A percentile compares a stretch with the other conserved stretches of the same genome.
Evolutionary conservation across 2,329 filamentous ascomycete species (phyloP).

Genomic region (Colletotrichum echinochloae): DNA sequence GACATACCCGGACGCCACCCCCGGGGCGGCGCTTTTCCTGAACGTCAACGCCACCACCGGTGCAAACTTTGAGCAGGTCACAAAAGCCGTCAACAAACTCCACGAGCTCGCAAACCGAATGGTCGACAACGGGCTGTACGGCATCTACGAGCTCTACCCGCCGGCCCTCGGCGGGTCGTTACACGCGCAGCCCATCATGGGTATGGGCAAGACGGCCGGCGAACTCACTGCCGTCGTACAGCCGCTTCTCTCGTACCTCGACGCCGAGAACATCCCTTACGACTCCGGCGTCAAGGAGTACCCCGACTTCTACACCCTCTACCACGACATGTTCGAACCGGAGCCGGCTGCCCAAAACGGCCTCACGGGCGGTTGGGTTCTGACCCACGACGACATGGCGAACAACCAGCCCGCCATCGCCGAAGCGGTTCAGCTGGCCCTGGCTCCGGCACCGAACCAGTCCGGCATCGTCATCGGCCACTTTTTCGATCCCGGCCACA

Average conservation of each 20-base stretch:
- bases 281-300: constrained; percentile 29
- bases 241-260: constrained; percentile 33
- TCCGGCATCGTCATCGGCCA: constrained; percentile 37
- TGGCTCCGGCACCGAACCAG: constrained; percentile 12
- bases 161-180: constrained; percentile 25
- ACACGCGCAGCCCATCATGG: constrained; percentile 42
- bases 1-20: constrained; percentile 52
- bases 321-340: constrained; percentile 39
- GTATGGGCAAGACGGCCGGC: constrained; percentile 39
- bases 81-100: constrained; percentile 33
- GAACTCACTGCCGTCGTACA: constrained; percentile 29
- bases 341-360: constrained; percentile 40
- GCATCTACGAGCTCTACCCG: constrained; percentile 39
- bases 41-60: constrained; percentile 38
- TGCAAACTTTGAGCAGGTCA: constrained; percentile 29
- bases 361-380: constrained; percentile 40
- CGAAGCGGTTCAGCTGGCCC: constrained; percentile 22
- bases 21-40: constrained; percentile 29
- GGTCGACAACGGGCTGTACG: constrained; percentile 39
- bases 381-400: constrained; percentile 37
- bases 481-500: constrained; percentile 33
- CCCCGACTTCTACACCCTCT: constrained; percentile 36
- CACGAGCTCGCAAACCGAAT: constrained; percentile 34
- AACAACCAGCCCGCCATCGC: constrained; percentile 28
- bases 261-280: constrained; percentile 33